Evolutionary conservation across 1,284 basidiomycete genomes (phyloP).

Genomic region (Cryptococcus sp.): DNA sequence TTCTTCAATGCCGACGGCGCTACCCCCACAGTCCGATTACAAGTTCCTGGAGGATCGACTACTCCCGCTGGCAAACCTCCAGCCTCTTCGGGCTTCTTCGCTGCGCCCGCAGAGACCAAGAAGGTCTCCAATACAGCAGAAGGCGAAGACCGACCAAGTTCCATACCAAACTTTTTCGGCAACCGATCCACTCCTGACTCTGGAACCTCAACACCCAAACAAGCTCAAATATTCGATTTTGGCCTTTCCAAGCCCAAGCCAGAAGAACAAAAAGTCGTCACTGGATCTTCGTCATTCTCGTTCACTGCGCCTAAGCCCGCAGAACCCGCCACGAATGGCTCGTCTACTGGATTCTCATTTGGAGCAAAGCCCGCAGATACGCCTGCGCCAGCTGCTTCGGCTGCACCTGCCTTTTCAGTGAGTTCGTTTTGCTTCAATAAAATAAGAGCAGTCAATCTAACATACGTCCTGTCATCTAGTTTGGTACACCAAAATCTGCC

Average conservation of each 20-base stretch:
- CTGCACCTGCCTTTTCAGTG: conserved; percentile 15
- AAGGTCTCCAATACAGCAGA: too few relatives aligned
- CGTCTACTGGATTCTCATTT: conserved; percentile 18
- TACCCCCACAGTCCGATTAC: conserved; percentile 5
- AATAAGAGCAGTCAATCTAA: neutral
- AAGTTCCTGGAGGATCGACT: conserved; percentile 21
- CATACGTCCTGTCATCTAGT: conserved; percentile 3
- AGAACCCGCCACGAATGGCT: conserved; percentile 2
- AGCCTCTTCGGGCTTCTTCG: conserved; percentile 29
- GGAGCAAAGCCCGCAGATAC: conserved; percentile 2
- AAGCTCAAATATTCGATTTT: conserved; percentile 34
- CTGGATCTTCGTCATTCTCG: conserved; percentile 8
- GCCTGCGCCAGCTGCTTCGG: conserved; percentile 1
- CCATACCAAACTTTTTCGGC: conserved; percentile 43
- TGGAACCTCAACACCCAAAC: conserved; percentile 21
- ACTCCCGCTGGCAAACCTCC: conserved; percentile 28
- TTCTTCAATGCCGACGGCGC: conserved; percentile 27
- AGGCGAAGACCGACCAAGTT: neutral
- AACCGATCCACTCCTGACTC: conserved; percentile 22
- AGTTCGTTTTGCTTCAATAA: conserved; percentile 1
- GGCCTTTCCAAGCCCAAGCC: conserved; percentile 19
- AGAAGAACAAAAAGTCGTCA: conserved; percentile 9
- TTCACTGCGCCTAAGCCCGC: conserved; percentile 14
- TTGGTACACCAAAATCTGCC: conserved; percentile 5
- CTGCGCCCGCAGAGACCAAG: neutral